Base-by-base conservation (phyloP, 305 asterid genomes). In the Rubia peregrina region DNA sequence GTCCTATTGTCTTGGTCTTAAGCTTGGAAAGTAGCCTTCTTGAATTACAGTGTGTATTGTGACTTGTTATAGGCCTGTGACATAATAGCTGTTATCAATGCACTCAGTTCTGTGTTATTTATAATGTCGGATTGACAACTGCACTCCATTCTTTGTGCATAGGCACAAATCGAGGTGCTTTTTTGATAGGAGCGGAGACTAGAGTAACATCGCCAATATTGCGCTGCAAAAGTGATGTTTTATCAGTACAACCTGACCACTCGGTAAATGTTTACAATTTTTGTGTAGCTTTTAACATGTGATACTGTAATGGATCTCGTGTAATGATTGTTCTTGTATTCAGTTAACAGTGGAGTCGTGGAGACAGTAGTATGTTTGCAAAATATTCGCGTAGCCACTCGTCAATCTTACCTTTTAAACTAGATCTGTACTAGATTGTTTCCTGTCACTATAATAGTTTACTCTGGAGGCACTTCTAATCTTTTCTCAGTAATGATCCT, bases 91-190 rank as follows among this genome's bases (percentile, higher is more conserved):
- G 3, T 66, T 38, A 71, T 69, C 30, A 41, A 33, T 16, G n/a
- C 14, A 38, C 43, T 12, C 26, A 36, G 43, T 36, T 48, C 40
- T 21, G 40, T 38, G 51, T n/a, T 44, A 49, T 33, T 8, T 55
- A 56, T 55, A 9, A 0, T 59, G 30, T 41, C 57, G 49, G 64
- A 21, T 44, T 73, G 69, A 64, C 74, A 68, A 63, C 74, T 76
- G 65, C 57, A 74, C 26, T 70, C 12, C 30, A 68, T 79, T 61
- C 72, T 42, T 64, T 70, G 79, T 73, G 60, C 76, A 69, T 82
- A 94, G 99, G 99, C 73, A 85, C 96, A 76, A 84, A 83, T 75
- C 80, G 75, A 69, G 99, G 99, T 88, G 98, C 88, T 80, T 80
- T 73, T 59, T 64, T 87, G 77, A 81, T 94, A 72, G 74, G 87